Evolutionary conservation across 345 rosid genomes (phyloP).

Genomic region (Euphorbia tirucalli): DNA sequence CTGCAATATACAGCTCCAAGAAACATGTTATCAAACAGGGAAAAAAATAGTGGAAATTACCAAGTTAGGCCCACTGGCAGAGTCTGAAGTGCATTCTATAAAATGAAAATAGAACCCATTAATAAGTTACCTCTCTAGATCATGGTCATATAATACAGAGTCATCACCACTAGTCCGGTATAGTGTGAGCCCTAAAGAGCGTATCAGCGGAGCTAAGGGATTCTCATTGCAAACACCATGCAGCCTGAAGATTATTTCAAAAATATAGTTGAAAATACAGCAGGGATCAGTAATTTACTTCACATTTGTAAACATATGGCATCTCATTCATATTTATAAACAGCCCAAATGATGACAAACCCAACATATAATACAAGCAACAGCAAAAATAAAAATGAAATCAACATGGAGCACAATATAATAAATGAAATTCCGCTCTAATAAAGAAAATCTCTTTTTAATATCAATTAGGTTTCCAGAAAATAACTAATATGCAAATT

Average conservation of each 20-base stretch:
- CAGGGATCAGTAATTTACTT: background rate
- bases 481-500: background rate
- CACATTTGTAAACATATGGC: background rate
- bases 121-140: constrained; percentile 71
- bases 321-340: background rate
- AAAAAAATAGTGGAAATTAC: background rate
- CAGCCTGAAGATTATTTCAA: constrained; percentile 46
- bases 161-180: constrained; percentile 90
- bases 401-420: background rate
- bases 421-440: no score
- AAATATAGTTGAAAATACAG: background rate
- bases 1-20: background rate
- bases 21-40: background rate
- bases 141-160: constrained; percentile 89
- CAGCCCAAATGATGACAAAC: background rate
- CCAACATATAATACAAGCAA: background rate
- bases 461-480: background rate
- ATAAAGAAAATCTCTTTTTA: background rate
- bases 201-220: constrained; percentile 83
- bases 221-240: constrained; percentile 92
- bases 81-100: constrained; percentile 7
- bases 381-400: background rate
- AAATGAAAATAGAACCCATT: constrained; percentile 1
- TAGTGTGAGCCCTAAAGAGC: constrained; percentile 63
- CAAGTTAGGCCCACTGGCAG: background rate